Base-by-base conservation (phyloP, 1,139 yeast species). In the Taphrina wiesneri region DNA sequence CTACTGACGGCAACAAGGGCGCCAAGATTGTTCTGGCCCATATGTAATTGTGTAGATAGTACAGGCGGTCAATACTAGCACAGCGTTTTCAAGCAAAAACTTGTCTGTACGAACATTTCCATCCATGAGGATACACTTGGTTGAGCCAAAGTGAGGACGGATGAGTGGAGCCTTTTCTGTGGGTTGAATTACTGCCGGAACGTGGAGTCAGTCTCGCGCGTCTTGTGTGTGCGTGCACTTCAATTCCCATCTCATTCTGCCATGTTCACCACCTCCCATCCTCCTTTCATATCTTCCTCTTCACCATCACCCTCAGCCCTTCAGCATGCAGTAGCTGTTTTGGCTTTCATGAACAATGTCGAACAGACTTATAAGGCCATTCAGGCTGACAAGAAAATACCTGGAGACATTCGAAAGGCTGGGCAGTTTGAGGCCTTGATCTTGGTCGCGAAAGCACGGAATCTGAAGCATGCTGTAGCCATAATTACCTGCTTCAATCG, bases 1-100 rank as follows among this genome's bases (percentile, higher is more conserved):
- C 63, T 6, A 36, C 57, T 17, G 51, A 19, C 3, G 63, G 59
- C 28, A 63, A 63, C 54, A 62, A 45, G 19, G 60, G 60, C 5
- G 28, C 65, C 7, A 53, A 46, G n/a, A 53, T 62, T 15, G 19
- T 53, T 4, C 28, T 62, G 23, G 7, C 36, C 9, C 36, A 60
- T 21, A 21, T 59, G 17, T 47, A 39, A 49, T 30, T 30, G 34
- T 30, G 11, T 30, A 30, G 34, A 6, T 11, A 30, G 34, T 11
- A 30, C 34, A 30, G 34, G 9, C n/a, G n/a, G n/a, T n/a, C n/a
- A n/a, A 11, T 32, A 32, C 9, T 32, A 32, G 36, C 36, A 15
- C 36, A 32, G 36, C 36, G 15, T 2, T 32, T 30, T 6, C 34
- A 30, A 30, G 34, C 34, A 30, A 30, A 30, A 11, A 6, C 34